Conservation (phyloP, 306 rosid species). For the Mucuna pruriens region DNA sequence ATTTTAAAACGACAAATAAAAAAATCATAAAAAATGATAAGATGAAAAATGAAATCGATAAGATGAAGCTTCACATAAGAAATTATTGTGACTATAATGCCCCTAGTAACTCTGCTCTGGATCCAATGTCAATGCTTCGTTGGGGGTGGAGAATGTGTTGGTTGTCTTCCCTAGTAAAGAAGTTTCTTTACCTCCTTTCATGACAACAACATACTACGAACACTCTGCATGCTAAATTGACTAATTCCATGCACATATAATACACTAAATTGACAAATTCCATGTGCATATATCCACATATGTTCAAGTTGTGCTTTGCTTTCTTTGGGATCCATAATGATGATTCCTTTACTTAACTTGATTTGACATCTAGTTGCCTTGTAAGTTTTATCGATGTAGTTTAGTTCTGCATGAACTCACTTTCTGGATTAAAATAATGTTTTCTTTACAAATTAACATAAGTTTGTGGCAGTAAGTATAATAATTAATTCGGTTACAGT, state of each 20-base stretch:
- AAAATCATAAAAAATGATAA: neutral
- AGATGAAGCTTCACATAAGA: neutral
- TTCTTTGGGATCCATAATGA: neutral
- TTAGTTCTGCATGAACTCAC: neutral
- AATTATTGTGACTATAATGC: conserved; percentile 15
- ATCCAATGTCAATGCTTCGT: conserved; percentile 25
- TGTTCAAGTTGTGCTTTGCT: neutral
- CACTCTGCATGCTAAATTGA: neutral
- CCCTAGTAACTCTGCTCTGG: neutral
- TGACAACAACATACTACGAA: neutral
- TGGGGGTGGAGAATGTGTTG: conserved; percentile 10
- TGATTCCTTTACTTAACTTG: neutral
- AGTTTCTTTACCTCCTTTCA: neutral
- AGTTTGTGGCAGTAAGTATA: neutral
- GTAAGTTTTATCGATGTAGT: neutral
- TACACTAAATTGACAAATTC: neutral
- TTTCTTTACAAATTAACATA: conserved; percentile 10
- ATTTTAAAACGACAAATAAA: neutral
- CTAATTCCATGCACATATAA: neutral
- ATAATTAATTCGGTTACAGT: neutral
- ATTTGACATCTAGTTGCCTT: conserved; percentile 4
- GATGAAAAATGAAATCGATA: neutral
- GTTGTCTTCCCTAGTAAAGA: neutral
- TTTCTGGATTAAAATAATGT: conserved; percentile 31
- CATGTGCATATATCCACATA: neutral